These are phyloP conservation scores for Hypholoma sublateritium DNA, from an alignment of 768 basidiomycete species.

Conservation along the genomic window DNA sequence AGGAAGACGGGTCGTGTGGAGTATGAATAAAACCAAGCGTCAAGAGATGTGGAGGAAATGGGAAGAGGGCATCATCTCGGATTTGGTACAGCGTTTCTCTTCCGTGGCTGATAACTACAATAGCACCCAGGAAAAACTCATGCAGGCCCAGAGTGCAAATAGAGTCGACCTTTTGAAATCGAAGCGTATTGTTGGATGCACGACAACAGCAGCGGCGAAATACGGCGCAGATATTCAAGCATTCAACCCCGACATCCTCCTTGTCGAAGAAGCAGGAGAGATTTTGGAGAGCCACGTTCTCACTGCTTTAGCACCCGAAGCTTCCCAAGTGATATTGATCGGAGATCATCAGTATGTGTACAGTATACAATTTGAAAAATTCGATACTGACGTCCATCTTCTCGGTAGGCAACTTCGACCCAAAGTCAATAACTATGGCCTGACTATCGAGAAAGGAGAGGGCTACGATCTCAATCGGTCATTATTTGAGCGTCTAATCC, in stretches of 20 bases:
- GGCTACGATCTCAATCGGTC: slow-evolving; percentile 69
- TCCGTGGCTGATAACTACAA: slow-evolving; percentile 35
- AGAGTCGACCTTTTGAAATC: slow-evolving; percentile 32
- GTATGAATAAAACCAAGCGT: slow-evolving; percentile 55
- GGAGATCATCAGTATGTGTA: slow-evolving; percentile 67
- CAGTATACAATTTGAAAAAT: background rate
- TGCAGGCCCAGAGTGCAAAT: slow-evolving; percentile 4
- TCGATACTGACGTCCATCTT: background rate
- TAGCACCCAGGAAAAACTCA: background rate
- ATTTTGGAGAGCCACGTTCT: slow-evolving; percentile 68
- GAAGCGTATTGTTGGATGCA: slow-evolving; percentile 65
- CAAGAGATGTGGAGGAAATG: slow-evolving; percentile 8
- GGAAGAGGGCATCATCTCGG: slow-evolving; percentile 29
- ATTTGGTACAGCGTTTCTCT: slow-evolving; percentile 35
- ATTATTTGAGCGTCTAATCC: slow-evolving; percentile 67
- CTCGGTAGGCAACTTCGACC: slow-evolving; percentile 63
- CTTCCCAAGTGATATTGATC: slow-evolving; percentile 60
- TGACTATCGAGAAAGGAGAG: slow-evolving; percentile 68
- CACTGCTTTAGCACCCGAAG: slow-evolving; percentile 48
- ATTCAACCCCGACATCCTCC: slow-evolving; percentile 48
- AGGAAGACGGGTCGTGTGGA: slow-evolving; percentile 66
- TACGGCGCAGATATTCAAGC: slow-evolving; percentile 46
- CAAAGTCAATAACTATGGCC: slow-evolving; percentile 62
- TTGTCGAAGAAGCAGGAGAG: slow-evolving; percentile 76
- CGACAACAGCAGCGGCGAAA: slow-evolving; percentile 70